A percentile compares a stretch with the other conserved stretches of the same genome.
Evolutionary conservation across 768 basidiomycete species (phyloP).

Genomic region (Termitomyces sp.): DNA sequence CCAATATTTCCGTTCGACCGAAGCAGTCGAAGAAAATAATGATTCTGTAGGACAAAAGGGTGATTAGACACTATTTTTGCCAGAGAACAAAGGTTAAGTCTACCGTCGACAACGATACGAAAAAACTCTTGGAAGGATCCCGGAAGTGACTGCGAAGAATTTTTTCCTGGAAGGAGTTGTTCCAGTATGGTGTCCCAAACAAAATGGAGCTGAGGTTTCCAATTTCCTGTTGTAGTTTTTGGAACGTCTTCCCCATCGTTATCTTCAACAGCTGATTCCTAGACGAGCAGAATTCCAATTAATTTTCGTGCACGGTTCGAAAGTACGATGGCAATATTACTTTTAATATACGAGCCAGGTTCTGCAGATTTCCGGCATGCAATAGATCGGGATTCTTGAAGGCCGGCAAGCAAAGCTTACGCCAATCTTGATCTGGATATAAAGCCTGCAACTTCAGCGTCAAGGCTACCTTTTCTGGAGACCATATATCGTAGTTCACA

Average conservation of each 20-base stretch:
- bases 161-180: slow-evolving; percentile 51
- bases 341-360: slow-evolving; percentile 75
- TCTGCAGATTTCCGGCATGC: slow-evolving; percentile 61
- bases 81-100: slow-evolving; percentile 14
- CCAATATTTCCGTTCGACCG: slow-evolving; percentile 88
- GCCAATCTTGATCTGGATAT: slow-evolving; percentile 64
- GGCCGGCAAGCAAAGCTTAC: slow-evolving; percentile 52
- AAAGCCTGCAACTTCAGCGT: slow-evolving; percentile 62
- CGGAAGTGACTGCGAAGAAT: slow-evolving; percentile 30
- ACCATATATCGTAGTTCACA: slow-evolving; percentile 57
- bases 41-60: slow-evolving; percentile 52
- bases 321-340: slow-evolving; percentile 30
- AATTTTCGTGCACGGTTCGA: not conserved
- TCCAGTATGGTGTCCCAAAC: slow-evolving; percentile 86
- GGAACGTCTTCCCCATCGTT: slow-evolving; percentile 41
- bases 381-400: slow-evolving; percentile 77
- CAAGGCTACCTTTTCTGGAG: slow-evolving; percentile 84
- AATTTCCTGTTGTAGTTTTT: slow-evolving; percentile 49
- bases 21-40: slow-evolving; percentile 78
- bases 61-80: not conserved
- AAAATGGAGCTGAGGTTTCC: slow-evolving; percentile 92
- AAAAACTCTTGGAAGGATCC: slow-evolving; percentile 90
- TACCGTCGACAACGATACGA: slow-evolving; percentile 86
- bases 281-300: slow-evolving; percentile 5
- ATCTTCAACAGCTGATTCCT: slow-evolving; percentile 58